phyloP scores from a whole-genome alignment of 148 eudicot species.

The Rheum nobile region DNA sequence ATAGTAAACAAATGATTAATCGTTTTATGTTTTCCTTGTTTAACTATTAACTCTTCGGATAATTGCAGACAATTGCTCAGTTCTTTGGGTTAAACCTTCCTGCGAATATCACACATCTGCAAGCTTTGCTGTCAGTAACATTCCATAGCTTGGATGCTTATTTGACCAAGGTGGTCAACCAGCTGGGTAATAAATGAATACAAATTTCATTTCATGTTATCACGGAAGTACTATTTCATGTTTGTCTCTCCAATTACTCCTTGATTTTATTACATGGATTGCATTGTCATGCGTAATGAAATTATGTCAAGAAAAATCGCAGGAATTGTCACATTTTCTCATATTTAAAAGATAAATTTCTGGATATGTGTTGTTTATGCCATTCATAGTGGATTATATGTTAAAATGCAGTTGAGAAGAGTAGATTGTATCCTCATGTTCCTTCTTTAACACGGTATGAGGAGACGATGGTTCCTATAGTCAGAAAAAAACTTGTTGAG shows the following conservation, averaged over 20 bases:
- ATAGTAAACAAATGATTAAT: not conserved
- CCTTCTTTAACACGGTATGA: slow-evolving; percentile 85
- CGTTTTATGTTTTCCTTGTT: not conserved
- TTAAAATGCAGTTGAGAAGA: slow-evolving; percentile 57
- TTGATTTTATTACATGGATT: not conserved
- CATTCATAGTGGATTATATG: not conserved
- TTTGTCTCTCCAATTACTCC: not conserved
- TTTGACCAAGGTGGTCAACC: slow-evolving; percentile 44
- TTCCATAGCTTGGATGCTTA: slow-evolving; percentile 80
- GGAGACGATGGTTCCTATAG: slow-evolving; percentile 40
- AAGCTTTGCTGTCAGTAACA: slow-evolving; percentile 78
- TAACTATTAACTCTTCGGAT: not conserved
- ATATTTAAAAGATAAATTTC: not conserved
- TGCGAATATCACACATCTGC: slow-evolving; percentile 72
- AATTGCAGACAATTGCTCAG: slow-evolving; percentile 78
- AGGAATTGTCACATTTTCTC: not conserved
- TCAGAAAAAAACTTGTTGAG: slow-evolving; percentile 51
- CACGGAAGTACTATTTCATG: not conserved
- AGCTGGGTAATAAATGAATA: slow-evolving; percentile 42
- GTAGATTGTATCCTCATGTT: slow-evolving; percentile 57
- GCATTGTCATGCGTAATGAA: not conserved
- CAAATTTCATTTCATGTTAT: not conserved
- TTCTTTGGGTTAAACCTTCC: slow-evolving; percentile 78
- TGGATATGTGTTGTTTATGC: slow-evolving; percentile 1
- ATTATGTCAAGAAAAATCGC: not conserved